Conservation (phyloP, 1,139 yeast species). For the Taphrina flavorubra region DNA sequence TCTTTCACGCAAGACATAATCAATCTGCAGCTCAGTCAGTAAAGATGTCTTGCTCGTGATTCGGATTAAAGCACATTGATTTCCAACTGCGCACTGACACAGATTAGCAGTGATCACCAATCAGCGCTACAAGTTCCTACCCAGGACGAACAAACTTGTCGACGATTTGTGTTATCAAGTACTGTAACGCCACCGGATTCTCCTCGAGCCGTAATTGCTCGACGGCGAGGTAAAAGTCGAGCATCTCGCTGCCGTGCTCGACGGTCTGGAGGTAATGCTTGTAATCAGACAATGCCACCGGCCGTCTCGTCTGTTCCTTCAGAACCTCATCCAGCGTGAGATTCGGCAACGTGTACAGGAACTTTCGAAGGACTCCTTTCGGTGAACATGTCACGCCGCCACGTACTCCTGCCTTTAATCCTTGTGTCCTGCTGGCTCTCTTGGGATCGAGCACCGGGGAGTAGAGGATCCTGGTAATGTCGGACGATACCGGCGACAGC, state of each 20-base stretch:
- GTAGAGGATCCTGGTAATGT: neutral
- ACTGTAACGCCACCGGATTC: constrained; percentile 1
- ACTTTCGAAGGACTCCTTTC: constrained; percentile 6
- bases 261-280: constrained; percentile 8
- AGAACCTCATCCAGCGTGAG: constrained; percentile 1
- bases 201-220: constrained; percentile 1
- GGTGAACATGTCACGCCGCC: neutral
- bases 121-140: neutral
- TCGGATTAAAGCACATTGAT: neutral
- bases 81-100: neutral
- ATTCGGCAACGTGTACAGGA: constrained; percentile 10
- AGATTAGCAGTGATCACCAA: neutral
- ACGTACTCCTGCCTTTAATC: too few relatives aligned
- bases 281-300: constrained; percentile 19
- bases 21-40: constrained; percentile 11
- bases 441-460: neutral
- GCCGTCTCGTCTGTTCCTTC: neutral
- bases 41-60: neutral
- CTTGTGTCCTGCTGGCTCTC: neutral
- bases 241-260: constrained; percentile 20
- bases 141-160: constrained; percentile 14
- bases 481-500: neutral
- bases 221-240: constrained; percentile 19
- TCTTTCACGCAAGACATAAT: neutral
- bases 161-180: constrained; percentile 3